Conservation (phyloP, 257 asterid species). For the Fraxinus quadrangulata region DNA sequence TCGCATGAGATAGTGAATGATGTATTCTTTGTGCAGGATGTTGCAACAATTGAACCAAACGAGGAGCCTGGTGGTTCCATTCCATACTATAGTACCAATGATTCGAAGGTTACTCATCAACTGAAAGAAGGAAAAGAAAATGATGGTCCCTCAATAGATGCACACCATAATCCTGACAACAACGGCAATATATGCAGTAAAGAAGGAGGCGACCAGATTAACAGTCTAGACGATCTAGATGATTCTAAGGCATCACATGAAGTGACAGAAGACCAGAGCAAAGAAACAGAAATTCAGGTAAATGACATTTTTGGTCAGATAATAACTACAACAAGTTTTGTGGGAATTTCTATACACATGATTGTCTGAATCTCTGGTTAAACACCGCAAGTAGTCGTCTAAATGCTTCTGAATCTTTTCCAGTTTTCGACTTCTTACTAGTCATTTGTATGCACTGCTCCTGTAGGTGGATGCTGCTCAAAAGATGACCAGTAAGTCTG, state of each 20-base stretch:
- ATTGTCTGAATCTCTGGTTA: background rate
- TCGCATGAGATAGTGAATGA: slow-evolving; percentile 7
- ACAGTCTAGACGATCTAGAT: background rate
- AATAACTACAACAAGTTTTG: background rate
- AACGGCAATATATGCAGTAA: slow-evolving; percentile 14
- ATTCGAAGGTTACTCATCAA: background rate
- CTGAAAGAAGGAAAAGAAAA: slow-evolving; percentile 7
- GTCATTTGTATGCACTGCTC: background rate
- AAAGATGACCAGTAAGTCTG: background rate
- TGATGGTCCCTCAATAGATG: background rate
- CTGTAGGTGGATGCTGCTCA: background rate
- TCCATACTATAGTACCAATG: background rate
- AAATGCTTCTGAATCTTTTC: background rate
- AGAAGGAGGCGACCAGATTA: background rate
- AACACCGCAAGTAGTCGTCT: background rate
- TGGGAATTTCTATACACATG: background rate
- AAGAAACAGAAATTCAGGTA: slow-evolving; percentile 13
- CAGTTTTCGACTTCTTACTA: background rate
- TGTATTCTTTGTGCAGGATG: slow-evolving; percentile 34
- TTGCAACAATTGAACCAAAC: slow-evolving; percentile 17
- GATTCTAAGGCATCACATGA: slow-evolving; percentile 14
- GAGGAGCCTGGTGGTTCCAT: slow-evolving; percentile 12
- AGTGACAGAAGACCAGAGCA: slow-evolving; percentile 17
- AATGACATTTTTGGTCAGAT: slow-evolving; percentile 12
- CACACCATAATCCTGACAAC: background rate